Conservation (phyloP, 305 asterid species). For the Solanum hybrid region DNA sequence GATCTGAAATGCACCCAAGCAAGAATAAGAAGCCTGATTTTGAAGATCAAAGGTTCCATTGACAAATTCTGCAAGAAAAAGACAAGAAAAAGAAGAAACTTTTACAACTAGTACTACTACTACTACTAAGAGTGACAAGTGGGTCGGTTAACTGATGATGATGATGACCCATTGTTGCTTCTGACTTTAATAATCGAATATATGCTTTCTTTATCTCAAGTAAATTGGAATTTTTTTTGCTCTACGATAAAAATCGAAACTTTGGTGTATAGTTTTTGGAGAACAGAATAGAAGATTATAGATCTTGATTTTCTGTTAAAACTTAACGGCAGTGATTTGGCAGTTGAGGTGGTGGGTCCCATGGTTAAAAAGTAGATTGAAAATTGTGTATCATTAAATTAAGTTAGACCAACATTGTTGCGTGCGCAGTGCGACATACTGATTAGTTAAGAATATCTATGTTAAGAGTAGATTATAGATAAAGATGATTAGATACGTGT, state of each 20-base stretch:
- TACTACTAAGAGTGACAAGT: neutral
- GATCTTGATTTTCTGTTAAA: neutral
- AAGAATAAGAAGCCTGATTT: conserved; percentile 38
- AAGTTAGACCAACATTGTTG: neutral
- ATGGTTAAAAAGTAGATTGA: neutral
- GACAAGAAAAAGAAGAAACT: neutral
- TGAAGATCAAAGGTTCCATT: conserved; percentile 28
- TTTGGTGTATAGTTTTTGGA: neutral
- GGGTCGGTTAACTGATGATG: neutral
- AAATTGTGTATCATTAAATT: neutral
- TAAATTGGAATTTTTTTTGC: neutral
- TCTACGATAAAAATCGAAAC: neutral
- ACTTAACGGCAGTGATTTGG: neutral
- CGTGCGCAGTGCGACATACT: neutral
- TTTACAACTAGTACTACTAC: neutral
- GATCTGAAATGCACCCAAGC: conserved; percentile 56
- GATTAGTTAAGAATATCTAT: neutral
- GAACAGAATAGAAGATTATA: neutral
- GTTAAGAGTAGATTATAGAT: neutral
- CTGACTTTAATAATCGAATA: neutral
- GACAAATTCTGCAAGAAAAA: neutral
- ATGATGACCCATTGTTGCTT: conserved; percentile 1
- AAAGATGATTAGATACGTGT: neutral
- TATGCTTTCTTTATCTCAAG: neutral
- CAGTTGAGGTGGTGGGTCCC: neutral